Base-by-base conservation (phyloP, 495 filamentous ascomycete species). In the Podospora appendiculata region DNA sequence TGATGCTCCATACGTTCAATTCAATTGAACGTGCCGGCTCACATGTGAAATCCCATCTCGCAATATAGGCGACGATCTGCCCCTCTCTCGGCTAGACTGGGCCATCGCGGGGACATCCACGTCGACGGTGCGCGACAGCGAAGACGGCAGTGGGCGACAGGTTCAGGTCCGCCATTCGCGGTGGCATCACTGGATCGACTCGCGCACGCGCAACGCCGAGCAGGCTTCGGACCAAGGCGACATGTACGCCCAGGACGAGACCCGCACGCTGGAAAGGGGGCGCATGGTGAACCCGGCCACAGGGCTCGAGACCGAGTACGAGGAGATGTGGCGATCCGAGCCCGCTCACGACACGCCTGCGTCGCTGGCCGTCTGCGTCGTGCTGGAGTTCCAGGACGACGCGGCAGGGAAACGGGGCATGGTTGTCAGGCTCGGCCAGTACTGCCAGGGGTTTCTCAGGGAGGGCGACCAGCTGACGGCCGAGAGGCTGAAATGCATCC, bases 101-200 rank as follows among this genome's bases (percentile, higher is more conserved):
- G 80, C 75, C 17, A 79, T 82, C 39, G 79, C 76, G 0, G 79
- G 80, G 9, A 69, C 64, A 9, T 77, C 77, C 0, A 53, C 58
- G 1, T 61, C 56, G 1, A 43, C 57, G 16, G 11, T 47, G 6
- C 32, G 14, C 19, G 16, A 38, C 7, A 34, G 47, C 12, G 42
- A 35, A 8, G 17, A 42, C 13, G 41, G 46, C n/a, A 38, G 46
- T 25, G 25, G 25, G 5, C 2, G 25, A 25, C 18, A 8, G 18
- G 19, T 14, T 4, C 6, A 35, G 32, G 17, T 39, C 42, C 51
- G 58, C 3, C 74, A 73, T 55, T 58, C 58, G 1, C 38, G 56
- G 0, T 83, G 79, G 79, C 52, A 62, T 0, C 79, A 82, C 61
- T 77, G 74, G 72, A 67, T 82, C 16, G 72, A 79, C 51, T 75